These are phyloP conservation scores for Paecilomyces sp. DNA, from an alignment of 2,329 filamentous ascomycete species.

Conservation along the genomic window DNA sequence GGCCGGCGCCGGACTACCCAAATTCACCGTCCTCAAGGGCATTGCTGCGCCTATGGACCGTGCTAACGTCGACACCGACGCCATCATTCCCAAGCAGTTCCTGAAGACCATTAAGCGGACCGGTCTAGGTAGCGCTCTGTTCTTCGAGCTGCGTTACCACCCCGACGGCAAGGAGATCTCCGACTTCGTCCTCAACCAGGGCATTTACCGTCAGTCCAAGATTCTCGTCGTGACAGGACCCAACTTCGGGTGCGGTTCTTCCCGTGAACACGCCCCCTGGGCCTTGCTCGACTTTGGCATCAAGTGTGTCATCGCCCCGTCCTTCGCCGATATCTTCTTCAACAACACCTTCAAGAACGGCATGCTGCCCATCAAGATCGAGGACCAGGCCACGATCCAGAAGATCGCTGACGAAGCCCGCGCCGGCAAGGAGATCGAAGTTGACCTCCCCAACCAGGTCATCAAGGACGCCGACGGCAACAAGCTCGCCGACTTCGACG, in stretches of 20 bases:
- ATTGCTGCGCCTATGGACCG: constrained; percentile 81
- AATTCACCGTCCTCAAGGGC: constrained; percentile 77
- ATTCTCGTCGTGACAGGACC: constrained; percentile 85
- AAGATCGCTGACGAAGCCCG: constrained; percentile 69
- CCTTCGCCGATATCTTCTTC: constrained; percentile 90
- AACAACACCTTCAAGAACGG: constrained; percentile 99
- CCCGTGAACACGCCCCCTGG: constrained; percentile 94
- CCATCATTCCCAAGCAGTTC: constrained; percentile 98
- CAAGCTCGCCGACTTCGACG: constrained; percentile 71
- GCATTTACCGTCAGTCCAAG: constrained; percentile 75
- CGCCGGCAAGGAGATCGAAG: constrained; percentile 75
- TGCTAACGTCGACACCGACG: constrained; percentile 94
- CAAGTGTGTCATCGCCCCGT: constrained; percentile 84
- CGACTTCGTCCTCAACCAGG: constrained; percentile 83
- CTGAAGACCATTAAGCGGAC: constrained; percentile 98
- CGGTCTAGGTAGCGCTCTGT: constrained; percentile 80
- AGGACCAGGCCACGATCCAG: constrained; percentile 58
- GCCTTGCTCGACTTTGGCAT: constrained; percentile 95
- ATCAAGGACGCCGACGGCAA: constrained; percentile 71
- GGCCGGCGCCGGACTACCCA: constrained; percentile 61
- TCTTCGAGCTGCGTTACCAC: constrained; percentile 76
- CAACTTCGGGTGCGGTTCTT: constrained; percentile 93
- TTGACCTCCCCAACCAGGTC: constrained; percentile 78
- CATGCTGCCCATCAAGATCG: constrained; percentile 82
- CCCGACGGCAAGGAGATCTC: constrained; percentile 66